phyloP scores from a whole-genome alignment of 1,139 yeast species.

The Pichia cactophila region DNA sequence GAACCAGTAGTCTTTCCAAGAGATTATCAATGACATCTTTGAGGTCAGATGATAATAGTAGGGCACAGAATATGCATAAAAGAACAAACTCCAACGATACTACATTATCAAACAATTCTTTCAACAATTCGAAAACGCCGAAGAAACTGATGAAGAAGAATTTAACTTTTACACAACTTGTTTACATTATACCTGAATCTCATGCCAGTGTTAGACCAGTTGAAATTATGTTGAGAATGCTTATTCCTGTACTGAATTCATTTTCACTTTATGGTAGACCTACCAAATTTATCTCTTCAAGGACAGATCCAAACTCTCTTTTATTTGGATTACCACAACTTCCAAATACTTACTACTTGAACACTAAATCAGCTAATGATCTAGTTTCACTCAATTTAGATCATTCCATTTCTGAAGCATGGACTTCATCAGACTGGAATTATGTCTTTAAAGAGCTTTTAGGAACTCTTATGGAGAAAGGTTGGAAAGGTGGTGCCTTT shows the following conservation, averaged over 20 bases:
- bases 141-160: slow-evolving; percentile 26
- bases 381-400: slow-evolving; percentile 31
- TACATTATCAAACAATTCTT: slow-evolving; percentile 22
- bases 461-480: slow-evolving; percentile 24
- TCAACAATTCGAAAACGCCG: slow-evolving; percentile 15
- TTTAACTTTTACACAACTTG: slow-evolving; percentile 34
- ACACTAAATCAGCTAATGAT: slow-evolving; percentile 33
- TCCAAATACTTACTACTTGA: slow-evolving; percentile 46
- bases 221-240: slow-evolving; percentile 50
- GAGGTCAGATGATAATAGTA: slow-evolving; percentile 1
- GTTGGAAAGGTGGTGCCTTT: slow-evolving; percentile 29
- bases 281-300: slow-evolving; percentile 39
- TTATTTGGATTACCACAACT: slow-evolving; percentile 51
- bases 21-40: slow-evolving; percentile 16
- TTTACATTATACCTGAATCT: slow-evolving; percentile 41
- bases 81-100: slow-evolving; percentile 25
- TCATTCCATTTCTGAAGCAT: slow-evolving; percentile 30
- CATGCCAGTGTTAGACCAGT: slow-evolving; percentile 52
- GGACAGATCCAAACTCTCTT: slow-evolving; percentile 38
- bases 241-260: slow-evolving; percentile 46
- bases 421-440: slow-evolving; percentile 39
- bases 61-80: slow-evolving; percentile 14
- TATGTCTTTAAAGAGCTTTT: slow-evolving; percentile 33
- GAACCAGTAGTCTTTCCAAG: neutral
- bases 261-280: slow-evolving; percentile 53